Evolutionary conservation across 2,329 filamentous ascomycete genomes (phyloP), one percentile per base, ranked within the genome.

Genomic region (Nakataea oryzae): DNA sequence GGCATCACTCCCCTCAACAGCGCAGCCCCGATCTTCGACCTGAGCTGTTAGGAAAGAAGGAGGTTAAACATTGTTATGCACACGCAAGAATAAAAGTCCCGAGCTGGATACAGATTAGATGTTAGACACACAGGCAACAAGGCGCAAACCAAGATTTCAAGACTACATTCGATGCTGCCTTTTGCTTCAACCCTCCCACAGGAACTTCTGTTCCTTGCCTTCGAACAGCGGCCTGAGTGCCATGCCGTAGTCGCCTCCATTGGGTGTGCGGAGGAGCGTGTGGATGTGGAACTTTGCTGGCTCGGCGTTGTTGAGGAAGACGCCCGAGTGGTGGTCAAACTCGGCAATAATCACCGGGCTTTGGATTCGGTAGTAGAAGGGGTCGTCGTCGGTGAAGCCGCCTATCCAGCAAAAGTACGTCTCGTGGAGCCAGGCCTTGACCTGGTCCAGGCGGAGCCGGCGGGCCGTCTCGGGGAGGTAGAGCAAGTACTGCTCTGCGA

Each of bases 321-420:
- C 89, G 0, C 89, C 89, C 0, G 85, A 89, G 71, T 93, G 89
- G 69, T 91, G 88, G 68, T 93, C 90, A 68, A 93, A 90, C 77
- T 93, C 90, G 60, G 88, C 77, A 2, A 93, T 76, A 0, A 91
- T 77, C 0, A 93, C 88, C 0, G 89, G 89, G 66, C 84, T 91
- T 73, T 93, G 89, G 3, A 93, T 81, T 0, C 90, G 81, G 68
- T 86, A 93, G 72, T 93, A 93, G 68, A 90, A 93, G 0, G 89
- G 78, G 70, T 92, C 88, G 0, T 82, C 74, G 60, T 89, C 79
- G 0, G 79, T 83, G 64, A 77, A 89, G 0, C 83, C 85, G 4
- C 90, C 90, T 61, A 93, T 92, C 88, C 90, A 93, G 70, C 82
- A 84, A 70, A 91, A 93, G 69, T 90, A 89, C 6, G 89, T 93